A percentile compares a stretch with the other conserved stretches of the same genome.
Evolutionary conservation across 371 early-diverging fungal genomes (phyloP).

Genomic region (Rhizopus stolonifer): DNA sequence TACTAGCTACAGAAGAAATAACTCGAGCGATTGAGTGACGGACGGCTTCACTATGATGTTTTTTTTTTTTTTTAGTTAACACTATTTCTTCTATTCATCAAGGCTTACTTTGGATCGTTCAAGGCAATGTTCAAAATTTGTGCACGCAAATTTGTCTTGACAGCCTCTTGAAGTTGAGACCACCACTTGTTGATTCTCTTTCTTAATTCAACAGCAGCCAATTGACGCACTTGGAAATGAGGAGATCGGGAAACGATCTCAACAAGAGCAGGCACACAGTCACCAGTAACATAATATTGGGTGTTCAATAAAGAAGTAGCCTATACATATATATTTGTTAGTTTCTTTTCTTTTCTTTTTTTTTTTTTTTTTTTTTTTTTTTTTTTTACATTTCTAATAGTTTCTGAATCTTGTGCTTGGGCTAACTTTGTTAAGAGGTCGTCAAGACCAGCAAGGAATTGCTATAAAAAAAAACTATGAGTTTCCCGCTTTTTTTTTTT

Average conservation of each 20-base stretch:
- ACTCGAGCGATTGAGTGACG: slow-evolving; percentile 80
- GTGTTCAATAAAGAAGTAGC: slow-evolving; percentile 67
- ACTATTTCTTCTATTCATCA: background rate
- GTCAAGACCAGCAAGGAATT: slow-evolving; percentile 45
- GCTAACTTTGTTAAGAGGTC: slow-evolving; percentile 44
- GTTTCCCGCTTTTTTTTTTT: no score
- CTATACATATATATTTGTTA: slow-evolving; percentile 24
- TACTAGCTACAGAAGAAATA: slow-evolving; percentile 79
- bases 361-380: background rate
- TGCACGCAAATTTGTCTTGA: slow-evolving; percentile 60
- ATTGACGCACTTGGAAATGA: slow-evolving; percentile 72
- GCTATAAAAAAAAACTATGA: no score
- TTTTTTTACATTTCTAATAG: slow-evolving; percentile 44
- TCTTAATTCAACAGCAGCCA: slow-evolving; percentile 88
- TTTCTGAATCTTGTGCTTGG: slow-evolving; percentile 49
- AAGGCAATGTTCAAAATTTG: slow-evolving; percentile 67
- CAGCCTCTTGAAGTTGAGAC: slow-evolving; percentile 57
- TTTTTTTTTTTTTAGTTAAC: background rate
- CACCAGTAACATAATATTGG: slow-evolving; percentile 61
- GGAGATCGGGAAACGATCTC: slow-evolving; percentile 61
- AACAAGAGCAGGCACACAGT: slow-evolving; percentile 73
- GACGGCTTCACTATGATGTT: slow-evolving; percentile 52
- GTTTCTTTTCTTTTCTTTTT: background rate
- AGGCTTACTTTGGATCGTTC: slow-evolving; percentile 70
- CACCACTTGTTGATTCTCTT: slow-evolving; percentile 77